Conservation (phyloP, 208 protist genomes). For the Perkinsela sp. region DNA sequence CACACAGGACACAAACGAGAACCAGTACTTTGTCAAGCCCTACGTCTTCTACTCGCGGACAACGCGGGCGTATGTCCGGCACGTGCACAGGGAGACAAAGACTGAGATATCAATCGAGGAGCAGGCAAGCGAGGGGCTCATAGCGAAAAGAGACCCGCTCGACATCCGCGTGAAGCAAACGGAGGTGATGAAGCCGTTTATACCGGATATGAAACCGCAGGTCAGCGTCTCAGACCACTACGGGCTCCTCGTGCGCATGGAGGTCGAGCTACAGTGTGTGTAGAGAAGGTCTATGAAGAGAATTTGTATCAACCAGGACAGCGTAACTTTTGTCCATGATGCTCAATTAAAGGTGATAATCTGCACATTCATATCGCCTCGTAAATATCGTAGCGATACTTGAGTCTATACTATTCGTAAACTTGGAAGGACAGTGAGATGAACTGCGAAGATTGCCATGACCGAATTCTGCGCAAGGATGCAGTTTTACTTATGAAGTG, state of each 20-base stretch:
- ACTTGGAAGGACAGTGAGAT: too few relatives aligned
- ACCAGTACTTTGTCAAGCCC: background rate
- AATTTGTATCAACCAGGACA: too few relatives aligned
- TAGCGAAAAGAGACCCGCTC: background rate
- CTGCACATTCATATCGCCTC: too few relatives aligned
- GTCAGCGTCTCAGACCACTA: background rate
- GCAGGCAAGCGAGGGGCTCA: background rate
- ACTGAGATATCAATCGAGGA: background rate
- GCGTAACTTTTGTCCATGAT: too few relatives aligned
- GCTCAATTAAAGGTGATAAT: too few relatives aligned
- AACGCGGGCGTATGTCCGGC: background rate
- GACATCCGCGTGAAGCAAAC: background rate
- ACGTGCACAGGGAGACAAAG: background rate
- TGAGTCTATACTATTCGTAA: too few relatives aligned
- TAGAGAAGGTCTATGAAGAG: too few relatives aligned
- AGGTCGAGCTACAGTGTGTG: too few relatives aligned
- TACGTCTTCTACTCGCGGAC: background rate
- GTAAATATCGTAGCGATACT: too few relatives aligned
- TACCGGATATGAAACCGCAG: background rate
- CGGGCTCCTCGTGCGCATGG: background rate
- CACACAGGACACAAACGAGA: background rate
- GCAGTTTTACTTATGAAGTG: too few relatives aligned
- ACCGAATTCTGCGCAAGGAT: too few relatives aligned
- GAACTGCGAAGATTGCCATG: too few relatives aligned
- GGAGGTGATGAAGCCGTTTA: background rate